A percentile compares a stretch with the other conserved stretches of the same genome.
Evolutionary conservation across 768 basidiomycete genomes (phyloP).

Genomic region (Podaxis sp.): DNA sequence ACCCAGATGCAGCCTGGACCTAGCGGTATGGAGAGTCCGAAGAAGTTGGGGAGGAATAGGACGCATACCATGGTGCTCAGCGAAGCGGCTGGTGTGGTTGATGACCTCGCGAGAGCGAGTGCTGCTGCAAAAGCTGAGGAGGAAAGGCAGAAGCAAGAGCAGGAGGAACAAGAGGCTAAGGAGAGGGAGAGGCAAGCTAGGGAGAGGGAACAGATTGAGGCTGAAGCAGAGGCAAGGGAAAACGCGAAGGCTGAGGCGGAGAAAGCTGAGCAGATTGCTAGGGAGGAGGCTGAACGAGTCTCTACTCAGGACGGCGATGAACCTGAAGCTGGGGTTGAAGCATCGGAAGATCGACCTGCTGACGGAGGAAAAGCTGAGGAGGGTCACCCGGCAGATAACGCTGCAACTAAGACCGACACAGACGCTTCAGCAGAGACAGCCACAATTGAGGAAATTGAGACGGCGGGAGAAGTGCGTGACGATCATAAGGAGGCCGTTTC

Average conservation of each 20-base stretch:
- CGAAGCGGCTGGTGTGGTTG: constrained; percentile 33
- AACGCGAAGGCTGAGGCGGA: neutral
- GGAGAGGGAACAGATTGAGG: neutral
- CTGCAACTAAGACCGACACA: neutral
- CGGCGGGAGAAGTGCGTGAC: neutral
- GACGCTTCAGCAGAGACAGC: neutral
- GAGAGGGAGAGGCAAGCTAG: neutral
- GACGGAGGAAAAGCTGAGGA: neutral
- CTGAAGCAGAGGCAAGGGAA: neutral
- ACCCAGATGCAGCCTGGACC: neutral
- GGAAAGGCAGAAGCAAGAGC: constrained; percentile 12
- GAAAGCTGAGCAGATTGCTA: neutral
- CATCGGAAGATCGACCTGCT: neutral
- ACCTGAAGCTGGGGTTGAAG: neutral
- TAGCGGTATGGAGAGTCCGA: constrained; percentile 30
- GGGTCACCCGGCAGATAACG: neutral
- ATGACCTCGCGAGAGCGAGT: constrained; percentile 27
- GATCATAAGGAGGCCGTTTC: neutral
- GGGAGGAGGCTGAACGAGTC: neutral
- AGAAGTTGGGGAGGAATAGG: constrained; percentile 50
- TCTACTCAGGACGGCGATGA: neutral
- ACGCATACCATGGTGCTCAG: constrained; percentile 78
- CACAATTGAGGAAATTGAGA: neutral
- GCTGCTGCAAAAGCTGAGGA: constrained; percentile 3
- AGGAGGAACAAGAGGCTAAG: constrained; percentile 15